Percentiles rank a stretch among this genome's conserved stretches.
Conservation (phyloP, 139 green algal genomes). For the Zygnema cylindricum region DNA sequence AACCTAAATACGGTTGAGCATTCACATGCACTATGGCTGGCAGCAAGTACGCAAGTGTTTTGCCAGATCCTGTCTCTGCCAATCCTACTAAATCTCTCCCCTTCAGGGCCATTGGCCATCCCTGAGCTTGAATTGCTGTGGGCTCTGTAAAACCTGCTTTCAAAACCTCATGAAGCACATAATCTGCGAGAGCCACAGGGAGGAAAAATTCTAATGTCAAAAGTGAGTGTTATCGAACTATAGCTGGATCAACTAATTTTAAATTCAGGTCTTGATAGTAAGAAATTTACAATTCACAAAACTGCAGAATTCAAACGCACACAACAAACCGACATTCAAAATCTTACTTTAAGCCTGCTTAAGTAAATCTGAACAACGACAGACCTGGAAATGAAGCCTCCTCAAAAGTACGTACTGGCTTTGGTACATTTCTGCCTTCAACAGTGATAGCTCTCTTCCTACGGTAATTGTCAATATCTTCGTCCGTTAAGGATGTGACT, state of each 20-base stretch:
- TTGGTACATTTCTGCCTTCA: slow-evolving; percentile 72
- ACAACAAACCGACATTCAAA: too few species aligned
- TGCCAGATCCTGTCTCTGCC: slow-evolving; percentile 87
- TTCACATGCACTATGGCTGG: slow-evolving; percentile 90
- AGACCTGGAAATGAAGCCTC: slow-evolving; percentile 80
- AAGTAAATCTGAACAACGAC: too few species aligned
- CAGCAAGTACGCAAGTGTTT: slow-evolving; percentile 86
- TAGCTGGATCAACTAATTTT: too few species aligned
- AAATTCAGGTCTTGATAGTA: too few species aligned
- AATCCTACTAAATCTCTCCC: slow-evolving; percentile 85
- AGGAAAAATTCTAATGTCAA: too few species aligned
- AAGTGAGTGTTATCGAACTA: too few species aligned
- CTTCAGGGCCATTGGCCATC: slow-evolving; percentile 82
- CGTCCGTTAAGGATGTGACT: slow-evolving; percentile 74
- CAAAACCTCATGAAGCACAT: slow-evolving; percentile 84
- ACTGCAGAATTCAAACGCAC: too few species aligned
- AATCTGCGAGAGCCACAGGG: slow-evolving; percentile 78
- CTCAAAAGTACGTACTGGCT: slow-evolving; percentile 77
- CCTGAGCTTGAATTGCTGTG: slow-evolving; percentile 85
- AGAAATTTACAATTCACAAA: too few species aligned
- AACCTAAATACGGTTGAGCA: slow-evolving; percentile 85
- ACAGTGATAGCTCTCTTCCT: slow-evolving; percentile 72
- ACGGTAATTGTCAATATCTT: slow-evolving; percentile 80
- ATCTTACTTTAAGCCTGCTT: too few species aligned
- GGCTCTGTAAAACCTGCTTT: slow-evolving; percentile 80